Conservation (phyloP, 2,329 filamentous ascomycete genomes). For the Venturiaceae sp. region DNA sequence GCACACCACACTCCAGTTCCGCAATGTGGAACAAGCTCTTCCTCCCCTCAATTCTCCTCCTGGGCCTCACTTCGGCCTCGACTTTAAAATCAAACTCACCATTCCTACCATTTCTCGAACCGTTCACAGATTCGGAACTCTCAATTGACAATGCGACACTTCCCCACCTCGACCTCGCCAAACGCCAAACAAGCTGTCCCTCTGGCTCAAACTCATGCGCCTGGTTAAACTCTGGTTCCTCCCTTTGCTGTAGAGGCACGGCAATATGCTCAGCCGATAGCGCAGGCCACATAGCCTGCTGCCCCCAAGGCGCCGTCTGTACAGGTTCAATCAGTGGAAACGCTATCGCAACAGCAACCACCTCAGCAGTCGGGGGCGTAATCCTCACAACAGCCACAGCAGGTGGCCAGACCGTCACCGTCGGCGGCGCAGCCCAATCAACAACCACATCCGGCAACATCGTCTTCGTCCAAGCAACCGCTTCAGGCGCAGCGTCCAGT, state of each 20-base stretch:
- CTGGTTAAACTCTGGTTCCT: slow-evolving; percentile 41
- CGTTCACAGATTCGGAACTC: background rate
- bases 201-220: slow-evolving; percentile 32
- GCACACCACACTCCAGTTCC: background rate
- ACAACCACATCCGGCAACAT: slow-evolving; percentile 5
- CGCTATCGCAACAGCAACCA: slow-evolving; percentile 12
- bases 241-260: slow-evolving; percentile 45
- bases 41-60: background rate
- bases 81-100: background rate
- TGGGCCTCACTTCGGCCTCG: background rate
- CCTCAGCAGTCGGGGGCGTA: slow-evolving; percentile 9
- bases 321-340: slow-evolving; percentile 41
- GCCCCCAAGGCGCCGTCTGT: slow-evolving; percentile 46
- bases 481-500: slow-evolving; percentile 12
- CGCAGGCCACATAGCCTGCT: slow-evolving; percentile 51
- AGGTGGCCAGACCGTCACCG: background rate
- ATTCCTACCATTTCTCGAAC: background rate
- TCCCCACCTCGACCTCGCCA: slow-evolving; percentile 15
- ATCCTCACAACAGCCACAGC: background rate
- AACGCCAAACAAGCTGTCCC: slow-evolving; percentile 37
- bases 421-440: slow-evolving; percentile 8
- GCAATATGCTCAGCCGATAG: slow-evolving; percentile 47
- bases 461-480: slow-evolving; percentile 14
- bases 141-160: slow-evolving; percentile 3
- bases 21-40: background rate